Conservation (phyloP, 73 alveolate genomes). For the Blepharisma stoltei region DNA sequence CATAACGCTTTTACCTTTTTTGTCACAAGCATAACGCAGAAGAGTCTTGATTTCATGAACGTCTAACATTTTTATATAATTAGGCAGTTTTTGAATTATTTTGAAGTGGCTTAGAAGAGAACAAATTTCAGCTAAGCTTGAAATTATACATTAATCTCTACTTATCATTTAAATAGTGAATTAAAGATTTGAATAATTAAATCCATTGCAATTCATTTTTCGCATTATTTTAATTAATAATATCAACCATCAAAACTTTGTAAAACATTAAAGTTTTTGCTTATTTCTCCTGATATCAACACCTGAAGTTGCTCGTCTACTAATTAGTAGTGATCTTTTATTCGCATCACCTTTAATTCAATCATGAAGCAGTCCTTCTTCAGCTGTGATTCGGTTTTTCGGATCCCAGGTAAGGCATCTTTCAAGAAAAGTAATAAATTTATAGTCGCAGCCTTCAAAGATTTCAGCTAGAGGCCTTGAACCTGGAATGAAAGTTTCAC, state of each 20-base stretch:
- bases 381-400: slow-evolving; percentile 7
- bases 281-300: not conserved
- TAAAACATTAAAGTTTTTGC: not conserved
- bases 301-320: not conserved
- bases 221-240: too few species aligned
- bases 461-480: slow-evolving; percentile 14
- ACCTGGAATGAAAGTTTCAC: slow-evolving; percentile 17
- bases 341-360: not conserved
- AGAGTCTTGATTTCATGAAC: not conserved
- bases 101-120: too few species aligned
- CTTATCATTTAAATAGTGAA: too few species aligned
- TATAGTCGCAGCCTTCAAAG: not conserved
- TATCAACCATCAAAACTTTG: too few species aligned
- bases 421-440: not conserved
- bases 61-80: not conserved
- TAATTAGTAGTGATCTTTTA: not conserved
- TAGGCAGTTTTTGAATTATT: too few species aligned
- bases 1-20: not conserved
- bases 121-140: too few species aligned
- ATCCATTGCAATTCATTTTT: too few species aligned
- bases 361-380: not conserved
- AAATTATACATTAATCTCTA: too few species aligned
- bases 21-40: not conserved
- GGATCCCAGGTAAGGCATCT: slow-evolving; percentile 32
- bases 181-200: too few species aligned